phyloP scores from a whole-genome alignment of 202 grass and related monocot species.

The Digitaria exilis region DNA sequence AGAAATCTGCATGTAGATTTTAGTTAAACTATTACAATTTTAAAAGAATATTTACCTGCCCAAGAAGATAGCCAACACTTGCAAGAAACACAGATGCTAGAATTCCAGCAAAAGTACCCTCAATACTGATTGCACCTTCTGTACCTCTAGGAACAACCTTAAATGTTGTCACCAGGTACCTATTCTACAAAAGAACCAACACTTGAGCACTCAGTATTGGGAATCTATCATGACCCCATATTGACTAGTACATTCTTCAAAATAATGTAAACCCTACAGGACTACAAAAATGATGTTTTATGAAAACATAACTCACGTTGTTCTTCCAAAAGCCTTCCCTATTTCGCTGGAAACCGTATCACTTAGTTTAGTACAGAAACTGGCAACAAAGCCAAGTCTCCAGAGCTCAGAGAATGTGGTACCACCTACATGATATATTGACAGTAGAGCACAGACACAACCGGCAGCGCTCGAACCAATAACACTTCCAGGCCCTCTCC shows the following conservation, averaged over 20 bases:
- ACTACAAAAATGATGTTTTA: slow-evolving; percentile 18
- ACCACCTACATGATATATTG: slow-evolving; percentile 65
- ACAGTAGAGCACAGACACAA: slow-evolving; percentile 76
- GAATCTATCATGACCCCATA: not conserved
- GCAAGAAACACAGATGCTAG: slow-evolving; percentile 66
- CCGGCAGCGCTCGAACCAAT: slow-evolving; percentile 78
- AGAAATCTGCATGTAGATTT: not conserved
- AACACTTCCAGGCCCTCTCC: slow-evolving; percentile 91
- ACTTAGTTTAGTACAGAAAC: slow-evolving; percentile 90
- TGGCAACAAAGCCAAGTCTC: slow-evolving; percentile 90
- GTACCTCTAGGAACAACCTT: slow-evolving; percentile 91
- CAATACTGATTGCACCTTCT: slow-evolving; percentile 86
- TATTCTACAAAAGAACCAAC: slow-evolving; percentile 62
- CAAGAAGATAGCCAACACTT: slow-evolving; percentile 68
- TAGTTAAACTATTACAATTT: slow-evolving; percentile 1
- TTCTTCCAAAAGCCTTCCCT: slow-evolving; percentile 90
- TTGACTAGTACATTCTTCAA: not conserved
- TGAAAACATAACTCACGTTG: slow-evolving; percentile 59
- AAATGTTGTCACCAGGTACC: slow-evolving; percentile 88
- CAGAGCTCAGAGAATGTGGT: slow-evolving; percentile 57
- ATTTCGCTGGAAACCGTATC: slow-evolving; percentile 97
- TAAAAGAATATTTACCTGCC: slow-evolving; percentile 56
- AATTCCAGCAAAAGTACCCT: slow-evolving; percentile 86
- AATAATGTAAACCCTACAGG: not conserved
- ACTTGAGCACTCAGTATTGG: slow-evolving; percentile 24